These are phyloP conservation scores for Colletotrichum paranaense DNA, from an alignment of 2,329 filamentous ascomycete species.

Conservation along the genomic window DNA sequence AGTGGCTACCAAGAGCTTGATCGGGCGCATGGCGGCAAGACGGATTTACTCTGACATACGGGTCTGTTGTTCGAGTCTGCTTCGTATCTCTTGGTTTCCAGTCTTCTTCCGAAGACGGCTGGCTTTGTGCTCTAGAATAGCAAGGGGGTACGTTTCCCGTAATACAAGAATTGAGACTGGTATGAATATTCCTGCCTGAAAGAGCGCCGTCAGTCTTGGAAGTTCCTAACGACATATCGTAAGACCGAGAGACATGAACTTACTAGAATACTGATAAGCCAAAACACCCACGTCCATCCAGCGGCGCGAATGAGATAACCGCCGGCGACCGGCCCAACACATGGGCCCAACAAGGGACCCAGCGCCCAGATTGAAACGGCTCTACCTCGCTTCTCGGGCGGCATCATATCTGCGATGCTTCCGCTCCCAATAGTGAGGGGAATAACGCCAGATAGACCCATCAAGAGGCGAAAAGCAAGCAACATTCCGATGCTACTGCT, in stretches of 20 bases:
- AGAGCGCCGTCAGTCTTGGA: too few species aligned
- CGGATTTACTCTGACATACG: too few species aligned
- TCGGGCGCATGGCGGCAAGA: slow-evolving; percentile 53
- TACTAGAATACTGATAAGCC: slow-evolving; percentile 42
- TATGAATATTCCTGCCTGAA: too few species aligned
- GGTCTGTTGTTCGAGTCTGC: slow-evolving; percentile 58
- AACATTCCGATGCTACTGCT: too few species aligned
- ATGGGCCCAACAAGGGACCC: slow-evolving; percentile 61
- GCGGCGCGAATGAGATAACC: slow-evolving; percentile 44
- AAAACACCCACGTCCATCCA: slow-evolving; percentile 64
- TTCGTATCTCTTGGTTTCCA: slow-evolving; percentile 64
- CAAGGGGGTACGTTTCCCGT: slow-evolving; percentile 61
- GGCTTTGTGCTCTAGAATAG: slow-evolving; percentile 57
- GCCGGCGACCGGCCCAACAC: slow-evolving; percentile 58
- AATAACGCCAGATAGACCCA: slow-evolving; percentile 31
- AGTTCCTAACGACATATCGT: too few species aligned
- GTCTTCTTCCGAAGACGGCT: slow-evolving; percentile 59
- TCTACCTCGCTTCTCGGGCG: slow-evolving; percentile 55
- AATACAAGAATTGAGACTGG: slow-evolving; percentile 50
- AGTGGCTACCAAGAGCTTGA: slow-evolving; percentile 58
- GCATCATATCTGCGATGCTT: slow-evolving; percentile 61
- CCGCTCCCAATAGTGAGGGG: slow-evolving; percentile 61
- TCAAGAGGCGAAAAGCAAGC: too few species aligned
- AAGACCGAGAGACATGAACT: too few species aligned
- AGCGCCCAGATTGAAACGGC: slow-evolving; percentile 59